phyloP scores from a whole-genome alignment of 1,284 basidiomycete genomes.

The Ustilago sp. region DNA sequence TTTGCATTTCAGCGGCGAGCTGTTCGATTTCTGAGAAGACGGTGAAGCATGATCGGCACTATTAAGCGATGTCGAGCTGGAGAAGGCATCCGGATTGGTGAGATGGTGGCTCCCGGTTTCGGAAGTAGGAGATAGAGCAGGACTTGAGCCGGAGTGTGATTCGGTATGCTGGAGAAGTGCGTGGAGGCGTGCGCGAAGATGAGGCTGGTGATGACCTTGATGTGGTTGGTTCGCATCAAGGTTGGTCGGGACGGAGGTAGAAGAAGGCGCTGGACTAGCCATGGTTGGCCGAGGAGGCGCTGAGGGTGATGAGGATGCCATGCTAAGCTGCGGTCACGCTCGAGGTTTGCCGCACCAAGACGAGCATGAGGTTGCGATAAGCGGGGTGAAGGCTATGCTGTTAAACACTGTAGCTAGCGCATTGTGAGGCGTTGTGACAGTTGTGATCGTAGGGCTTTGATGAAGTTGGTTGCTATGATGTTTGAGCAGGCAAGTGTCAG shows the following conservation, averaged over 20 bases:
- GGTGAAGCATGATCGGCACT: slow-evolving; percentile 13
- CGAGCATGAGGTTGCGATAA: slow-evolving; percentile 16
- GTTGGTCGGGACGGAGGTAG: slow-evolving; percentile 9
- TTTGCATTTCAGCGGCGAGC: slow-evolving; percentile 6
- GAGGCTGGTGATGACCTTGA: slow-evolving; percentile 23
- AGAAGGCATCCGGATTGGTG: slow-evolving; percentile 12
- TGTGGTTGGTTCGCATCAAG: neutral
- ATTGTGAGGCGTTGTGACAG: neutral
- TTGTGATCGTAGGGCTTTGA: neutral
- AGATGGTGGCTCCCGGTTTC: slow-evolving; percentile 26
- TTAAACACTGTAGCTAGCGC: neutral
- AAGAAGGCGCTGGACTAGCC: slow-evolving; percentile 17
- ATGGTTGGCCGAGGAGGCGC: slow-evolving; percentile 3
- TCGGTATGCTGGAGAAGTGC: slow-evolving; percentile 38
- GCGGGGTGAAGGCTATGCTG: neutral
- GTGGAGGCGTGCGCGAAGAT: slow-evolving; percentile 32
- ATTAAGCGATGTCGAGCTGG: slow-evolving; percentile 32
- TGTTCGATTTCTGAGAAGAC: slow-evolving; percentile 6
- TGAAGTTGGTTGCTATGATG: neutral
- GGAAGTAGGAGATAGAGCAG: slow-evolving; percentile 30
- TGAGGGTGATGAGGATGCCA: slow-evolving; percentile 8
- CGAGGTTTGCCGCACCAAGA: neutral
- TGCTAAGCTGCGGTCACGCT: slow-evolving; percentile 10
- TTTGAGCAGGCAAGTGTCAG: neutral
- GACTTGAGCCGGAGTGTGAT: slow-evolving; percentile 31